These are phyloP conservation scores for Obelidium mucronatum DNA, from an alignment of 192 early-diverging fungal genomes.

Conservation along the genomic window DNA sequence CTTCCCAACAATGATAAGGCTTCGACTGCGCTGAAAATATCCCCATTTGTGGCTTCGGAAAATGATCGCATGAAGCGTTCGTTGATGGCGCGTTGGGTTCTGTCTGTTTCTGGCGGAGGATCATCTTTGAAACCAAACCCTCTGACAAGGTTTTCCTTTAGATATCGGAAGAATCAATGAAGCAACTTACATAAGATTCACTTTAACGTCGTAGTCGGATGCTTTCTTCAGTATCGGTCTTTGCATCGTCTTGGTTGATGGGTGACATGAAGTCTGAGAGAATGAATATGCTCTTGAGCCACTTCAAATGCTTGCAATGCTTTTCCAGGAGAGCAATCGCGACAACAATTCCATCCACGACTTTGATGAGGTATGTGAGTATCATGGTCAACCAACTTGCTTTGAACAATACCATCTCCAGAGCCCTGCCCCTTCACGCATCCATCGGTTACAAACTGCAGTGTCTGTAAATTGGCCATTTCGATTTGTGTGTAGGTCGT, in stretches of 20 bases:
- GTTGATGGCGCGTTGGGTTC: conserved; percentile 44
- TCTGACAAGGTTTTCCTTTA: conserved; percentile 19
- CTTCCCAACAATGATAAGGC: conserved; percentile 51
- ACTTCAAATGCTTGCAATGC: conserved; percentile 69
- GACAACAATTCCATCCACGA: conserved; percentile 70
- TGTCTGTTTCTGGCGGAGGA: conserved; percentile 1
- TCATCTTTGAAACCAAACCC: conserved; percentile 36
- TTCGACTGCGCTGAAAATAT: conserved; percentile 53
- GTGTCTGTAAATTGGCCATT: conserved; percentile 56
- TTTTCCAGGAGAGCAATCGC: conserved; percentile 59
- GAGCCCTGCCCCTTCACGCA: conserved; percentile 46
- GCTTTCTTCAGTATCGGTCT: conserved; percentile 41
- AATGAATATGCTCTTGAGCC: conserved; percentile 69
- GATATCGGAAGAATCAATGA: conserved; percentile 21
- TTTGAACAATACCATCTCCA: too few species aligned
- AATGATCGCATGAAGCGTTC: conserved; percentile 62
- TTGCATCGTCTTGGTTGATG: conserved; percentile 56
- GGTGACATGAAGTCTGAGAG: conserved; percentile 65
- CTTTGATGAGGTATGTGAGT: conserved; percentile 41
- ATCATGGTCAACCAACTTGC: conserved; percentile 49
- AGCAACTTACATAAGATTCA: conserved; percentile 61
- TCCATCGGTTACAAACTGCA: conserved; percentile 55
- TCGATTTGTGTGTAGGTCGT: conserved; percentile 31
- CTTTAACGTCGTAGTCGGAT: conserved; percentile 34
- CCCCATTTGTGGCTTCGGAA: conserved; percentile 30